Percentiles rank a stretch among this genome's conserved stretches.
These are phyloP conservation scores for Parasitella parasitica DNA, from an alignment of 371 early-diverging fungal genomes.

Conservation along the genomic window DNA sequence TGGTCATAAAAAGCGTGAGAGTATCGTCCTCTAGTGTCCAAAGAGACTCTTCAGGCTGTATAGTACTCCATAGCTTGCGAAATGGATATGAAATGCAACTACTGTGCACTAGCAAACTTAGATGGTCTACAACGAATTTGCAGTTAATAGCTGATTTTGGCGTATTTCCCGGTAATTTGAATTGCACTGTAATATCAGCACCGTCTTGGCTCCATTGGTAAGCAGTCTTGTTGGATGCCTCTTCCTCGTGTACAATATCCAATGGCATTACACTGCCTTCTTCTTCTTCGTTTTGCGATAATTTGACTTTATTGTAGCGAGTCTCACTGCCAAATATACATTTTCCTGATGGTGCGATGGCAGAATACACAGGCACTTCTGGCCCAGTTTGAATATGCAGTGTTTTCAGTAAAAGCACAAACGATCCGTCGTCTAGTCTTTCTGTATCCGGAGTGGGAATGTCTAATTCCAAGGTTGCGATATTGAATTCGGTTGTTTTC, in stretches of 20 bases:
- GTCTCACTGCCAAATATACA: conserved; percentile 54
- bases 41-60: conserved; percentile 59
- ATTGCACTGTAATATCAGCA: conserved; percentile 64
- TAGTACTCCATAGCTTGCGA: conserved; percentile 39
- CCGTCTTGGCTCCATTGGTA: conserved; percentile 78
- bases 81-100: conserved; percentile 31
- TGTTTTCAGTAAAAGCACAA: conserved; percentile 6
- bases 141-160: conserved; percentile 57
- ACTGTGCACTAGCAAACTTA: conserved; percentile 48
- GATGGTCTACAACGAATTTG: conserved; percentile 46
- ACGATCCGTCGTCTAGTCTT: background rate
- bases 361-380: conserved; percentile 68
- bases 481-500: conserved; percentile 36
- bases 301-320: conserved; percentile 23
- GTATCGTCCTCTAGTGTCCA: conserved; percentile 77
- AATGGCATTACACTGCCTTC: background rate
- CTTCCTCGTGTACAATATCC: conserved; percentile 26
- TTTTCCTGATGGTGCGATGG: conserved; percentile 43
- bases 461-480: conserved; percentile 41
- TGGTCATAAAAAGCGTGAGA: conserved; percentile 70
- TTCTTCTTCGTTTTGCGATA: background rate
- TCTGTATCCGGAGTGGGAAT: conserved; percentile 12
- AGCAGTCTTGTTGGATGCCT: conserved; percentile 28
- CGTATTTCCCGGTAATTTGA: conserved; percentile 55
- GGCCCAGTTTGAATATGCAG: conserved; percentile 58